A percentile compares a stretch with the other conserved stretches of the same genome.
Evolutionary conservation across 1,139 yeast genomes (phyloP).

Genomic region (Yamadazyma siamensis): DNA sequence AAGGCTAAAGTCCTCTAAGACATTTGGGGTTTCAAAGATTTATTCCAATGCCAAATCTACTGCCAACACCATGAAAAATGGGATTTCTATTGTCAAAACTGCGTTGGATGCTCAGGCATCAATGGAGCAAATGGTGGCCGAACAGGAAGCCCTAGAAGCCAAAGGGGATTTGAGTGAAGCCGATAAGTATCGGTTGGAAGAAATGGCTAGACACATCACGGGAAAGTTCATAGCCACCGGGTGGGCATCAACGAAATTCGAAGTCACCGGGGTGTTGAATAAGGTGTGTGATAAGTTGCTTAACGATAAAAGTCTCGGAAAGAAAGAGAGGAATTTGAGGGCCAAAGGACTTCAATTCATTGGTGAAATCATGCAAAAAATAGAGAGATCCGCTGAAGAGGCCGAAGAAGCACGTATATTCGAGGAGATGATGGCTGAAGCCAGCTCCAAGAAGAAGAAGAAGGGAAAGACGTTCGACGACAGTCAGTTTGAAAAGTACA

Average conservation of each 20-base stretch:
- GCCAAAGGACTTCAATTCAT: slow-evolving; percentile 60
- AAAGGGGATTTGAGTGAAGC: slow-evolving; percentile 32
- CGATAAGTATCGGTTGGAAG: slow-evolving; percentile 54
- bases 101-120: slow-evolving; percentile 43
- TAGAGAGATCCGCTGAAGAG: slow-evolving; percentile 63
- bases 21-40: slow-evolving; percentile 50
- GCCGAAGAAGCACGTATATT: slow-evolving; percentile 73
- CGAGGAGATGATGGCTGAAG: slow-evolving; percentile 73
- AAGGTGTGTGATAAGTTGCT: slow-evolving; percentile 62
- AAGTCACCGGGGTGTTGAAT: slow-evolving; percentile 62
- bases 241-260: slow-evolving; percentile 78
- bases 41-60: slow-evolving; percentile 46
- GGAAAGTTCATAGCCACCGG: slow-evolving; percentile 76
- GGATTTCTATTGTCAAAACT: slow-evolving; percentile 37
- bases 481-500: slow-evolving; percentile 20
- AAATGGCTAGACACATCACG: slow-evolving; percentile 61
- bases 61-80: slow-evolving; percentile 36
- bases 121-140: slow-evolving; percentile 41
- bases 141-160: slow-evolving; percentile 43
- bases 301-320: slow-evolving; percentile 50
- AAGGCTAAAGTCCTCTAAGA: slow-evolving; percentile 32
- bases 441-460: slow-evolving; percentile 49
- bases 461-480: slow-evolving; percentile 17
- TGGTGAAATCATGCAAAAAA: slow-evolving; percentile 54
- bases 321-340: slow-evolving; percentile 50